A percentile compares a stretch with the other conserved stretches of the same genome.
Conservation (phyloP, 2,329 filamentous ascomycete genomes). For the Diplodia mutila region DNA sequence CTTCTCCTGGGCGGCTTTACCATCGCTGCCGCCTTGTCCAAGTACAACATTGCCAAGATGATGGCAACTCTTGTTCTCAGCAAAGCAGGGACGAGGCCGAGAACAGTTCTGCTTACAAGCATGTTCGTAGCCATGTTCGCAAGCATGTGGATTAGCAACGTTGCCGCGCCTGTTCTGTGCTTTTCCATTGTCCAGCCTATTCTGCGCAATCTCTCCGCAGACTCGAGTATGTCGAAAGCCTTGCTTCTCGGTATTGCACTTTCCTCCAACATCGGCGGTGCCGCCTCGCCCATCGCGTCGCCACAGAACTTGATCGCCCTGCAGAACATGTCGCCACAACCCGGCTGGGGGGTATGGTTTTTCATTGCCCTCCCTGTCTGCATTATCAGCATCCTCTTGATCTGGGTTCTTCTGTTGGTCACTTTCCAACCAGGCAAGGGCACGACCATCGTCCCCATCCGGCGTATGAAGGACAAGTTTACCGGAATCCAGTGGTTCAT, state of each 20-base stretch:
- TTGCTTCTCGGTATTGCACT: slow-evolving; percentile 94
- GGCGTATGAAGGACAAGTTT: slow-evolving; percentile 85
- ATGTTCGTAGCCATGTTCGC: slow-evolving; percentile 99
- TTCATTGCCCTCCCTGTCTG: slow-evolving; percentile 94
- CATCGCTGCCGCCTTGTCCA: slow-evolving; percentile 90
- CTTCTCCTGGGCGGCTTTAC: slow-evolving; percentile 94
- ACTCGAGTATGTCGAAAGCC: slow-evolving; percentile 92
- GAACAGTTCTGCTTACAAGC: slow-evolving; percentile 89
- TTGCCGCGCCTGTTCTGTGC: slow-evolving; percentile 93
- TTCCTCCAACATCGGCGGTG: slow-evolving; percentile 93
- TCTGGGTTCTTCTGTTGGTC: slow-evolving; percentile 83
- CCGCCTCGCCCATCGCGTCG: slow-evolving; percentile 94
- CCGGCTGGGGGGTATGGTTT: slow-evolving; percentile 96
- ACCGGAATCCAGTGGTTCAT: slow-evolving; percentile 93
- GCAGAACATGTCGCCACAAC: slow-evolving; percentile 89
- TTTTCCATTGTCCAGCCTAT: slow-evolving; percentile 98
- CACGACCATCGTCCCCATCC: slow-evolving; percentile 88
- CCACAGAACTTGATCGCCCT: slow-evolving; percentile 97
- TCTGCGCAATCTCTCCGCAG: slow-evolving; percentile 85
- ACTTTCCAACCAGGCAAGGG: slow-evolving; percentile 85
- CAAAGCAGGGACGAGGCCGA: slow-evolving; percentile 89
- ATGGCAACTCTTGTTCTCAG: slow-evolving; percentile 95
- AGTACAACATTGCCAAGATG: slow-evolving; percentile 96
- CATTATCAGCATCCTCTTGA: slow-evolving; percentile 81
- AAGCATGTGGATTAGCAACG: slow-evolving; percentile 99